phyloP scores from a whole-genome alignment of 148 eudicot genomes.

The Rhododendron vialii region DNA sequence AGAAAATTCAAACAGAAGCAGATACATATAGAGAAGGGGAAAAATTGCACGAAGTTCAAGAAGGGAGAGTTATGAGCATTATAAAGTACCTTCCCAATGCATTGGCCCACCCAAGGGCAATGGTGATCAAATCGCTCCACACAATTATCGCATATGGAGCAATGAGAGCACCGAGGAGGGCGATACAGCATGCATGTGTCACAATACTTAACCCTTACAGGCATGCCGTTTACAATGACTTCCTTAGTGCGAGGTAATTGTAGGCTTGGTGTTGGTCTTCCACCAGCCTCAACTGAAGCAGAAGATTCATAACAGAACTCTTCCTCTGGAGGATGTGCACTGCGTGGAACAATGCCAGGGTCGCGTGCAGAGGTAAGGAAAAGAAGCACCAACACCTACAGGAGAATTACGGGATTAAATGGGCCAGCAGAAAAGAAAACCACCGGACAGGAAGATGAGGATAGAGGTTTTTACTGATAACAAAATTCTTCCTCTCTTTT shows the following conservation, averaged over 20 bases:
- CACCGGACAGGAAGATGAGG: background rate
- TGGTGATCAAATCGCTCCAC: constrained; percentile 69
- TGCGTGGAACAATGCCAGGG: constrained; percentile 69
- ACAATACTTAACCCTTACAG: constrained; percentile 57
- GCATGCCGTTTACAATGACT: constrained; percentile 39
- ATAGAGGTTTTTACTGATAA: background rate
- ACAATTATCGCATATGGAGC: constrained; percentile 59
- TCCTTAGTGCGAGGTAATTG: constrained; percentile 53
- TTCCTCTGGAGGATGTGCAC: constrained; percentile 58
- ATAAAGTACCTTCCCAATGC: constrained; percentile 47
- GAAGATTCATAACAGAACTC: constrained; percentile 38
- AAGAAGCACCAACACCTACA: constrained; percentile 54
- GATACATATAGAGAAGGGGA: background rate
- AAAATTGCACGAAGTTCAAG: background rate
- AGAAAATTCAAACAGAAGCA: background rate
- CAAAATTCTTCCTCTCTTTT: too few relatives aligned
- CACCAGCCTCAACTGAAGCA: constrained; percentile 34
- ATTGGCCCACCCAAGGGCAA: constrained; percentile 75
- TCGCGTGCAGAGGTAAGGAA: constrained; percentile 53
- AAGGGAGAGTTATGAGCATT: background rate
- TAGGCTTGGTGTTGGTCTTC: constrained; percentile 41
- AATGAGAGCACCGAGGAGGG: constrained; percentile 71
- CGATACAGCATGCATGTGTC: constrained; percentile 72
- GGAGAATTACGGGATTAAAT: constrained; percentile 9
- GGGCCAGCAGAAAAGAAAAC: constrained; percentile 15